Conservation (phyloP, 352 stramenopile species). For the Globisporangium spiculum region DNA sequence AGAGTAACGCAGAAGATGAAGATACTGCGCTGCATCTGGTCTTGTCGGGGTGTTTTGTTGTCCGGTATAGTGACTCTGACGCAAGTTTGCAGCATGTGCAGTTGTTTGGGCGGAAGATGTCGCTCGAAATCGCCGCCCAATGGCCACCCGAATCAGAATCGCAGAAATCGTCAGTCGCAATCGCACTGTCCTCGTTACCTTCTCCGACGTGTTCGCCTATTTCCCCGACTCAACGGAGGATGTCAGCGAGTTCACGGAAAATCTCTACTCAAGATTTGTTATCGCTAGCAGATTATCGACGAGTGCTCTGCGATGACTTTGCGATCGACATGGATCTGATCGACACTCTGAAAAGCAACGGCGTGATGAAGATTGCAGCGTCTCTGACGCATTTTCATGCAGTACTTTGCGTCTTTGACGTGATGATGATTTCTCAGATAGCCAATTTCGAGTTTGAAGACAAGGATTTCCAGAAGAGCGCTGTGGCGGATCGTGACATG, state of each 20-base stretch:
- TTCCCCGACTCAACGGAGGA: not conserved
- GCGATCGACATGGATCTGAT: conserved; percentile 64
- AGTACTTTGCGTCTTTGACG: conserved; percentile 60
- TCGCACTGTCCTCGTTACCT: conserved; percentile 20
- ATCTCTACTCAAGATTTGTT: not conserved
- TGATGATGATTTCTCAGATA: conserved; percentile 35
- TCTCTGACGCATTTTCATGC: conserved; percentile 70
- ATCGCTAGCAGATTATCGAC: conserved; percentile 33
- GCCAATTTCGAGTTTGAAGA: conserved; percentile 15
- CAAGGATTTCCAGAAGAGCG: not conserved
- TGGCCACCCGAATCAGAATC: conserved; percentile 44
- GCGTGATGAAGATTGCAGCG: conserved; percentile 43
- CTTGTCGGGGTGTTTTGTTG: conserved; percentile 54
- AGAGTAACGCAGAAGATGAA: not conserved
- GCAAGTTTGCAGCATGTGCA: conserved; percentile 46
- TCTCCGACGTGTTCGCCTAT: conserved; percentile 22
- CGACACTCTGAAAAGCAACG: conserved; percentile 41
- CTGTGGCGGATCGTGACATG: not conserved
- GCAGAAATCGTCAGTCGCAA: conserved; percentile 5
- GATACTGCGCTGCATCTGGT: conserved; percentile 44
- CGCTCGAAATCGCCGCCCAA: conserved; percentile 46
- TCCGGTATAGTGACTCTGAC: conserved; percentile 45
- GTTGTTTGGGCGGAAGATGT: conserved; percentile 72
- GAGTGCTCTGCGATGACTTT: conserved; percentile 73
- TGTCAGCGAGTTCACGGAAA: not conserved